Conservation (phyloP, 176 grass and related monocot genomes). For the Phoenix dactylifera region DNA sequence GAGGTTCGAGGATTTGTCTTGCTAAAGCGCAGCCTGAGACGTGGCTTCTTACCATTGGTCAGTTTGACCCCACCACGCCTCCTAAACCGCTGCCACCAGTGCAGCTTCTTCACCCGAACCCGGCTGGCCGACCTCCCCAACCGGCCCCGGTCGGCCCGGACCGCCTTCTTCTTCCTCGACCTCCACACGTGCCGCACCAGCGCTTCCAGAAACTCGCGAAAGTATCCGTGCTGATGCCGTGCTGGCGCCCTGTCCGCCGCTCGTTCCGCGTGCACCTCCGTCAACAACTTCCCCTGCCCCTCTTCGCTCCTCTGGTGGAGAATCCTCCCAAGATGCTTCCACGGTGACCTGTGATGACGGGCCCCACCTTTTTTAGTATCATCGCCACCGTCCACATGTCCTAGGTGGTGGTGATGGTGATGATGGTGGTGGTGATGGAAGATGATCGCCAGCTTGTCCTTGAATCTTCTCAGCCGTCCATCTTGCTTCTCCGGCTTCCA, state of each 20-base stretch:
- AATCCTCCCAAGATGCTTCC: slow-evolving; percentile 29
- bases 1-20: slow-evolving; percentile 9
- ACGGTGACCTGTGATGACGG: slow-evolving; percentile 20
- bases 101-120: slow-evolving; percentile 30
- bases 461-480: slow-evolving; percentile 31
- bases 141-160: background rate
- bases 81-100: slow-evolving; percentile 46
- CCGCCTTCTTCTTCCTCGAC: slow-evolving; percentile 7
- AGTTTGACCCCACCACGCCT: background rate
- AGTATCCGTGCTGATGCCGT: slow-evolving; percentile 13
- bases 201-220: slow-evolving; percentile 23
- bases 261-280: background rate
- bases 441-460: slow-evolving; percentile 38
- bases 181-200: slow-evolving; percentile 24
- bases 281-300: background rate
- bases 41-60: slow-evolving; percentile 10
- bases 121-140: slow-evolving; percentile 5
- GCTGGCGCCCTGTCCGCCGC: background rate
- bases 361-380: background rate
- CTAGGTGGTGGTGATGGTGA: slow-evolving; percentile 34
- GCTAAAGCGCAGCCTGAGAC: slow-evolving; percentile 12
- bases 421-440: slow-evolving; percentile 62
- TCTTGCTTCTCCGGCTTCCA: slow-evolving; percentile 14
- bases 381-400: background rate
- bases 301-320: slow-evolving; percentile 12